These are phyloP conservation scores for Cryptococcus sp. DNA, from an alignment of 1,284 basidiomycete species.

Conservation along the genomic window DNA sequence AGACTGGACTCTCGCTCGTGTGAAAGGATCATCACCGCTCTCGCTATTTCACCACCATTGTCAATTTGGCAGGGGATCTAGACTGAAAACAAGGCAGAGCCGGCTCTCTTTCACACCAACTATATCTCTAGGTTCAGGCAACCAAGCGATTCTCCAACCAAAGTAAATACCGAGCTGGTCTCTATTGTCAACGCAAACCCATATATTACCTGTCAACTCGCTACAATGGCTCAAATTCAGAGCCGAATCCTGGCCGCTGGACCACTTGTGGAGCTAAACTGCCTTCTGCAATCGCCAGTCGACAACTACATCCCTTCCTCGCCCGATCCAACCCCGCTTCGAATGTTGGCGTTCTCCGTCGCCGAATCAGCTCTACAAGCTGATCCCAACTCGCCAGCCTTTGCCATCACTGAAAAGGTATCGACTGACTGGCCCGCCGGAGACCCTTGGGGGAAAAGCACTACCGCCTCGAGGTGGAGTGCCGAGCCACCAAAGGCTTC, in stretches of 20 bases:
- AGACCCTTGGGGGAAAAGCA: too few species aligned
- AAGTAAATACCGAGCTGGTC: background rate
- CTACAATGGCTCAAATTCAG: background rate
- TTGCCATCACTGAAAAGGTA: too few species aligned
- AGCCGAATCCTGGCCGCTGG: background rate
- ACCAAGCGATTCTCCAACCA: background rate
- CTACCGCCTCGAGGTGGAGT: background rate
- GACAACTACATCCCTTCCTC: conserved; percentile 1
- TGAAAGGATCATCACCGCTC: background rate
- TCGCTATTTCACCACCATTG: background rate
- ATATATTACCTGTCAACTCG: too few species aligned
- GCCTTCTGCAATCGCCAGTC: background rate
- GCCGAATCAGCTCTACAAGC: conserved; percentile 42
- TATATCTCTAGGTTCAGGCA: background rate
- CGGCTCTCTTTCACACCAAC: background rate
- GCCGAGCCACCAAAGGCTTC: background rate
- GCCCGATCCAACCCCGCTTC: conserved; percentile 34
- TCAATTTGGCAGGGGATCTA: background rate
- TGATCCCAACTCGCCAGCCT: conserved; percentile 38
- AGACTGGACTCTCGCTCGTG: background rate
- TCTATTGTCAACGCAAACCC: background rate
- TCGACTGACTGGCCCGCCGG: conserved; percentile 8
- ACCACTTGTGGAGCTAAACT: background rate
- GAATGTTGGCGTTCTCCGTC: conserved; percentile 38
- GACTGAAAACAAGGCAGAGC: background rate